phyloP scores from a whole-genome alignment of 1,284 basidiomycete genomes.

The Pseudozyma tsukubaensis region DNA sequence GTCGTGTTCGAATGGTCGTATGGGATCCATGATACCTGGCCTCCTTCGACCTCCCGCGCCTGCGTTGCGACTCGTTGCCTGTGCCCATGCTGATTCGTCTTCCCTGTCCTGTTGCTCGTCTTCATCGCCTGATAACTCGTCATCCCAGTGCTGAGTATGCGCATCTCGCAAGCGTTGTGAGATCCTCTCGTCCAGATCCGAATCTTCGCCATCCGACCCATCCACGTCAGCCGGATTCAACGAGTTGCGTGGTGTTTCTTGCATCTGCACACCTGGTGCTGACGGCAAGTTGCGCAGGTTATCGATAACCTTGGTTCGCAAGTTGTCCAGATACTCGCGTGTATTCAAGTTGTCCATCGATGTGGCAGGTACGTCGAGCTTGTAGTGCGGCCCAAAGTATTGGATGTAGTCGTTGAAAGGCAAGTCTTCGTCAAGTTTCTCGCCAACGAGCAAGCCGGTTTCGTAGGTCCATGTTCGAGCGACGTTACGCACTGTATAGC shows the following conservation, averaged over 20 bases:
- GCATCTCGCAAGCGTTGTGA: conserved; percentile 59
- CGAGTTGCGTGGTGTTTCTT: conserved; percentile 77
- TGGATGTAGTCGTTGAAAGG: conserved; percentile 98
- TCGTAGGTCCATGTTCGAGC: conserved; percentile 96
- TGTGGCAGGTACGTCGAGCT: conserved; percentile 87
- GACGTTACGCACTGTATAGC: conserved; percentile 93
- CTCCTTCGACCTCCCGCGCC: conserved; percentile 13
- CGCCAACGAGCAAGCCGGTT: conserved; percentile 89
- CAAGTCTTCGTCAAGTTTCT: conserved; percentile 80
- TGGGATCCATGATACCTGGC: conserved; percentile 45
- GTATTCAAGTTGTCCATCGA: conserved; percentile 96
- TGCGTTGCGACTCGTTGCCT: conserved; percentile 20
- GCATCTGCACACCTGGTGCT: conserved; percentile 88
- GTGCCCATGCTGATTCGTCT: conserved; percentile 18
- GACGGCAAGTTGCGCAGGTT: conserved; percentile 81
- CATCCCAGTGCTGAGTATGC: conserved; percentile 59
- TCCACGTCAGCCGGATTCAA: conserved; percentile 74
- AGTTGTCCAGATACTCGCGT: conserved; percentile 83
- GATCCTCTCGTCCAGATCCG: conserved; percentile 69
- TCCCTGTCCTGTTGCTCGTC: conserved; percentile 15
- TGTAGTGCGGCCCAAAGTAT: conserved; percentile 96
- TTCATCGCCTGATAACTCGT: conserved; percentile 64
- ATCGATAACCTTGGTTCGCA: conserved; percentile 80
- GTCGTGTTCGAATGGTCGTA: conserved; percentile 41
- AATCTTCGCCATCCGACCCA: conserved; percentile 66